Evolutionary conservation across 208 protist species (phyloP), one percentile per base, ranked within the genome.

Genomic region (Trypanosoma vivax): DNA sequence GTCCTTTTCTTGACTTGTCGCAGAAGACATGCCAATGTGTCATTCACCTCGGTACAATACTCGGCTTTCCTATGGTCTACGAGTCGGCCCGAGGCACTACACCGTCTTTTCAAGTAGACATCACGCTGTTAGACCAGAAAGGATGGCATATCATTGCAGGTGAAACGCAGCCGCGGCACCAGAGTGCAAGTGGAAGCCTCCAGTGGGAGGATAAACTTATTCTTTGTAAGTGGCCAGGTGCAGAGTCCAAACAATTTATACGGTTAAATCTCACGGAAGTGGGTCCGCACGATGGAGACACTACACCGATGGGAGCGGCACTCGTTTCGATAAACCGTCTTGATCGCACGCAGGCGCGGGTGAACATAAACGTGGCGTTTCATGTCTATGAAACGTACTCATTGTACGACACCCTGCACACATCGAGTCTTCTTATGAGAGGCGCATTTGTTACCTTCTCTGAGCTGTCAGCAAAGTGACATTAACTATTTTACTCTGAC

Each of bases 361-460:
- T 73, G 41, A 70, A 78, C 13, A 65, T 90, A 46, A 79, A 77
- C 31, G 69, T 94, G 18, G 86, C 86, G 16, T 94, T 94, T 35
- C 83, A 88, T 68, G 86, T 94, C 5, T 94, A 94, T 59, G 86
- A 94, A 63, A 94, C 82, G 9, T 94, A 90, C 66, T 90, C 82
- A 19, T 55, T 89, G 51, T 94, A 94, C 68, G 86, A 94, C 45
- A 66, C 83, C 35, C 60, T 94, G 24, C 83, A 78, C 67, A 82
- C 79, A 11, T 76, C 86, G 21, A 88, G 77, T 42, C 57, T 94
- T 35, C 50, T 94, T 4, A 90, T 94, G 82, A 90, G 79, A 49
- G 76, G 86, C 41, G 76, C 83, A 18, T 81, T 73, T 52, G 69
- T 94, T 16, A 73, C 80, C 13, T 94, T 94, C 45, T 86, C 74